phyloP scores from a whole-genome alignment of 257 asterid species.

The Solanum etuberosum region DNA sequence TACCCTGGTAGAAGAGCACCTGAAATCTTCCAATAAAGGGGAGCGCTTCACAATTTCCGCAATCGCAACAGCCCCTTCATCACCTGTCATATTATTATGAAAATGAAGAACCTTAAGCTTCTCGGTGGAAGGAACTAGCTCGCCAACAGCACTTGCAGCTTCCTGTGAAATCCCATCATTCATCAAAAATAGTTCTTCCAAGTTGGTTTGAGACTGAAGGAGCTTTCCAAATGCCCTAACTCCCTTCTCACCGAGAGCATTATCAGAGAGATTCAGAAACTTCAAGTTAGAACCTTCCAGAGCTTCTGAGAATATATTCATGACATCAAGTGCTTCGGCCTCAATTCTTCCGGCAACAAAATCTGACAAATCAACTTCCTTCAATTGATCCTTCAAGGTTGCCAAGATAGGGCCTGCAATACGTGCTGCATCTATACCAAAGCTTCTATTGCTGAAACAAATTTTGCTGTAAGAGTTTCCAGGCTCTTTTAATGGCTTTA shows the following conservation, averaged over 20 bases:
- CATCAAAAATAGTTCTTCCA: conserved; percentile 81
- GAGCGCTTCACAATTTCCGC: conserved; percentile 62
- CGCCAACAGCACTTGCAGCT: conserved; percentile 87
- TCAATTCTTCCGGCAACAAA: conserved; percentile 96
- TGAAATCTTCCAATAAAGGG: conserved; percentile 69
- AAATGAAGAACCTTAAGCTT: conserved; percentile 67
- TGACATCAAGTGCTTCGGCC: conserved; percentile 89
- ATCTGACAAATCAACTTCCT: conserved; percentile 90
- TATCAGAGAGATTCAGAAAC: conserved; percentile 75
- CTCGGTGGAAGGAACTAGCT: conserved; percentile 71
- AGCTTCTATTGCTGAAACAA: conserved; percentile 94
- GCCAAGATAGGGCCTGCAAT: conserved; percentile 80
- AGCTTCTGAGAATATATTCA: conserved; percentile 83
- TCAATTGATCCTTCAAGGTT: conserved; percentile 61
- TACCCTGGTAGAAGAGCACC: conserved; percentile 94
- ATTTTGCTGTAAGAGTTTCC: conserved; percentile 64
- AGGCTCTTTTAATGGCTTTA: conserved; percentile 58
- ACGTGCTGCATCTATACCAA: conserved; percentile 63
- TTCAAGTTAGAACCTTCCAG: conserved; percentile 73
- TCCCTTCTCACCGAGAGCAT: conserved; percentile 95
- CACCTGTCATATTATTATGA: conserved; percentile 97
- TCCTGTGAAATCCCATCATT: conserved; percentile 92
- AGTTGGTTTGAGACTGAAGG: conserved; percentile 51
- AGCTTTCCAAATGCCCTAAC: conserved; percentile 82
- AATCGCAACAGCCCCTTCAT: conserved; percentile 79